Percentiles rank a stretch among this genome's conserved stretches.
Conservation (phyloP, 345 rosid species). For the Brassica incana region DNA sequence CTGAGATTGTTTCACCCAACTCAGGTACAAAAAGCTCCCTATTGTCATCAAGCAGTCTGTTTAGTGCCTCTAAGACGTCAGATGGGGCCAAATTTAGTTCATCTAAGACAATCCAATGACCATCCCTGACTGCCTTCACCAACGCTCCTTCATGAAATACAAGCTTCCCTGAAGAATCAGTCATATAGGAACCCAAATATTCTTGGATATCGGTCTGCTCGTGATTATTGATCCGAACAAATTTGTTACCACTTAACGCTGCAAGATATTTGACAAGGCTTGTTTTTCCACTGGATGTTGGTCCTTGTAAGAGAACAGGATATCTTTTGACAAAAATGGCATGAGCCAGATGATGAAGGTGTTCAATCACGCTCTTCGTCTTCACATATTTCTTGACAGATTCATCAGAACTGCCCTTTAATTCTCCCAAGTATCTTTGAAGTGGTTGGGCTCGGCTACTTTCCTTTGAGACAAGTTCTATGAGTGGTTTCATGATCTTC, state of each 20-base stretch:
- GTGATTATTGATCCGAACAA: conserved; percentile 93
- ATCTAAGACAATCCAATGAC: conserved; percentile 93
- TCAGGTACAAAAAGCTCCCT: conserved; percentile 96
- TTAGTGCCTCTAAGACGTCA: conserved; percentile 92
- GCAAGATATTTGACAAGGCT: conserved; percentile 98
- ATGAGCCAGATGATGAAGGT: conserved; percentile 75
- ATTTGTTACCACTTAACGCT: conserved; percentile 74
- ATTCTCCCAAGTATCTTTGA: conserved; percentile 49
- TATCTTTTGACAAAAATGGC: conserved; percentile 80
- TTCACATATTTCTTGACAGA: conserved; percentile 60
- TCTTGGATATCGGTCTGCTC: conserved; percentile 96
- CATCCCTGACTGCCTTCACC: conserved; percentile 89
- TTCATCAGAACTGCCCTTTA: conserved; percentile 40
- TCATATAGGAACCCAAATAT: conserved; percentile 83
- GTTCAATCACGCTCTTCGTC: conserved; percentile 72
- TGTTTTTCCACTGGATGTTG: conserved; percentile 97
- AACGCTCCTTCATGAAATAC: conserved; percentile 88
- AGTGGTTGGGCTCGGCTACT: conserved; percentile 38
- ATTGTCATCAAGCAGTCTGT: conserved; percentile 91
- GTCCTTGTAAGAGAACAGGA: conserved; percentile 95
- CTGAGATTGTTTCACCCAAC: conserved; percentile 63
- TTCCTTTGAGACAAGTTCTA: conserved; percentile 53
- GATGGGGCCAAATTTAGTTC: conserved; percentile 97
- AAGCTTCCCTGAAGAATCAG: conserved; percentile 82
- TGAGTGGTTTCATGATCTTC: conserved; percentile 63